Percentiles rank a stretch among this genome's conserved stretches.
Evolutionary conservation across 2,329 filamentous ascomycete genomes (phyloP).

Genomic region (Rutstroemia sp.): DNA sequence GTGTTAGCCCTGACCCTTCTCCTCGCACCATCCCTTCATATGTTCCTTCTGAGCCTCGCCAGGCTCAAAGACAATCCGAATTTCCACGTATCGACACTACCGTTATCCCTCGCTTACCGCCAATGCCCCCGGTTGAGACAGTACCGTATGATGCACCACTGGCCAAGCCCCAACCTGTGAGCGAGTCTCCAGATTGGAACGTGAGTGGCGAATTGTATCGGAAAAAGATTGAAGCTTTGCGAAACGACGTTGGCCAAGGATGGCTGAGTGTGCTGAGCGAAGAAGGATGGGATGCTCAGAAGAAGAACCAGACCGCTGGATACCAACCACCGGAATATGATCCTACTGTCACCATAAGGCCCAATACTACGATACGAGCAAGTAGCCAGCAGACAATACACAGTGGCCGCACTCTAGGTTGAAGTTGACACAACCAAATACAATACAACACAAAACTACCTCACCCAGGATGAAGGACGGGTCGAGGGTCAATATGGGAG

Average conservation of each 20-base stretch:
- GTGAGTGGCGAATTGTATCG: constrained; percentile 71
- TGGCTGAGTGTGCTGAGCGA: constrained; percentile 85
- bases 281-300: constrained; percentile 51
- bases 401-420: constrained; percentile 29
- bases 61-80: constrained; percentile 20
- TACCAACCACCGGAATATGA: constrained; percentile 25
- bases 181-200: constrained; percentile 50
- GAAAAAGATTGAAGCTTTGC: constrained; percentile 79
- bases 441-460: not conserved
- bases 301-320: constrained; percentile 18
- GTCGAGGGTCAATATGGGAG: not conserved
- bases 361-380: constrained; percentile 26
- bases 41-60: constrained; percentile 23
- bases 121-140: constrained; percentile 24
- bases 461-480: not conserved
- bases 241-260: constrained; percentile 76
- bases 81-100: constrained; percentile 25
- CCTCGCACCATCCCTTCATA: constrained; percentile 26
- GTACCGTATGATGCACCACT: constrained; percentile 19
- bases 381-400: constrained; percentile 30
- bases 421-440: constrained; percentile 10
- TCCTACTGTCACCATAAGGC: constrained; percentile 23
- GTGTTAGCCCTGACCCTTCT: constrained; percentile 27
- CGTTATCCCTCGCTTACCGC: constrained; percentile 22
- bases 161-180: constrained; percentile 14